A percentile compares a stretch with the other conserved stretches of the same genome.
These are phyloP conservation scores for Phytopythium montanum DNA, from an alignment of 352 stramenopile genomes.

Conservation along the genomic window DNA sequence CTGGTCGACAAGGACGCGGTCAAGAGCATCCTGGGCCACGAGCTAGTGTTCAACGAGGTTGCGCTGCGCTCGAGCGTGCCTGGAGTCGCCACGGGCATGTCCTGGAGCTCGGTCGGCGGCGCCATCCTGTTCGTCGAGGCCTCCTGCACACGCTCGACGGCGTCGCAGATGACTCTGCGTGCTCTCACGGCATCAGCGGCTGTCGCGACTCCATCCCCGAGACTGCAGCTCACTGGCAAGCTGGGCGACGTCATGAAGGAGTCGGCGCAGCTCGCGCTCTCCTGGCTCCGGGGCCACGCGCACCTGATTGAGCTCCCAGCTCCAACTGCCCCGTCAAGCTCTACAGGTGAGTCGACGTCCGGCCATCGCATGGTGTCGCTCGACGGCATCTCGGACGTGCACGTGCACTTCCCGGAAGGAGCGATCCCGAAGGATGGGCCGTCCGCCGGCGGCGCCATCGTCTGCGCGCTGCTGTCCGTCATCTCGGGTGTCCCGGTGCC, in stretches of 20 bases:
- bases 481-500: slow-evolving; percentile 60
- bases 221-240: slow-evolving; percentile 66
- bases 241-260: slow-evolving; percentile 90
- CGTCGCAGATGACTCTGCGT: slow-evolving; percentile 16
- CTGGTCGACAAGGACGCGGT: slow-evolving; percentile 51
- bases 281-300: slow-evolving; percentile 71
- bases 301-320: slow-evolving; percentile 46
- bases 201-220: slow-evolving; percentile 23
- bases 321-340: slow-evolving; percentile 3
- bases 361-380: slow-evolving; percentile 33
- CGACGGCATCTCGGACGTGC: slow-evolving; percentile 64
- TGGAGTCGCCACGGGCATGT: slow-evolving; percentile 79
- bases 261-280: slow-evolving; percentile 79
- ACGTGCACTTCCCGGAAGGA: slow-evolving; percentile 89
- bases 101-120: slow-evolving; percentile 73
- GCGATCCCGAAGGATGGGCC: slow-evolving; percentile 89
- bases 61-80: slow-evolving; percentile 59
- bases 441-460: slow-evolving; percentile 83
- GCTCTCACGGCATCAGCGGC: slow-evolving; percentile 20
- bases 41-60: slow-evolving; percentile 75
- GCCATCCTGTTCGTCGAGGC: slow-evolving; percentile 87
- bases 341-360: slow-evolving; percentile 11
- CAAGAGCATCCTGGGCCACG: slow-evolving; percentile 55
- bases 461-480: slow-evolving; percentile 81
- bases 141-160: slow-evolving; percentile 49